phyloP scores from a whole-genome alignment of 345 rosid genomes.

The Lenwebbia sp. region DNA sequence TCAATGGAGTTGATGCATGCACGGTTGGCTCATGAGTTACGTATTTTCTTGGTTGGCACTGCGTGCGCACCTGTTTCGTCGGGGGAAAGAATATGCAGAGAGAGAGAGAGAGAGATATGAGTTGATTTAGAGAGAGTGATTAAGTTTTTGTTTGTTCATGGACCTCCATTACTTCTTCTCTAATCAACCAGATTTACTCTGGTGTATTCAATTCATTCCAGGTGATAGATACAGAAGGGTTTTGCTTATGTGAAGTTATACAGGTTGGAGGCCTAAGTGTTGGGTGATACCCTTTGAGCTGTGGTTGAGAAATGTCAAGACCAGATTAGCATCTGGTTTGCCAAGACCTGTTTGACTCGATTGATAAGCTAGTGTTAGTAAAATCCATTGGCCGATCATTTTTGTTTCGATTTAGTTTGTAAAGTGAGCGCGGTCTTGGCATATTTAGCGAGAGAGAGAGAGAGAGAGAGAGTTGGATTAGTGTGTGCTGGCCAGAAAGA shows the following conservation, averaged over 20 bases:
- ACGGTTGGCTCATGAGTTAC: neutral
- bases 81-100: neutral
- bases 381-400: neutral
- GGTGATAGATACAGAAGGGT: neutral
- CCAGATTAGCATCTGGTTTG: neutral
- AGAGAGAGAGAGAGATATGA: neutral
- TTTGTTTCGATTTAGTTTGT: neutral
- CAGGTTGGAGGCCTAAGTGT: neutral
- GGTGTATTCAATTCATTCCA: neutral
- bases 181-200: neutral
- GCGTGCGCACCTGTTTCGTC: neutral
- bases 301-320: neutral
- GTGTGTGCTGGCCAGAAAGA: neutral
- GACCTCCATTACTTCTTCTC: neutral
- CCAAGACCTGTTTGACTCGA: neutral
- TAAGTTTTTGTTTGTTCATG: neutral
- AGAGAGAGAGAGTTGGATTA: neutral
- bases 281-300: neutral
- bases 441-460: neutral
- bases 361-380: neutral
- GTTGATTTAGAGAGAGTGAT: neutral
- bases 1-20: neutral
- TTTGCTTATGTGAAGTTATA: neutral
- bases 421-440: neutral
- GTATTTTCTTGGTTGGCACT: neutral